Evolutionary conservation across 768 basidiomycete species (phyloP).

Genomic region (Pilatotrama ljubarskyi): DNA sequence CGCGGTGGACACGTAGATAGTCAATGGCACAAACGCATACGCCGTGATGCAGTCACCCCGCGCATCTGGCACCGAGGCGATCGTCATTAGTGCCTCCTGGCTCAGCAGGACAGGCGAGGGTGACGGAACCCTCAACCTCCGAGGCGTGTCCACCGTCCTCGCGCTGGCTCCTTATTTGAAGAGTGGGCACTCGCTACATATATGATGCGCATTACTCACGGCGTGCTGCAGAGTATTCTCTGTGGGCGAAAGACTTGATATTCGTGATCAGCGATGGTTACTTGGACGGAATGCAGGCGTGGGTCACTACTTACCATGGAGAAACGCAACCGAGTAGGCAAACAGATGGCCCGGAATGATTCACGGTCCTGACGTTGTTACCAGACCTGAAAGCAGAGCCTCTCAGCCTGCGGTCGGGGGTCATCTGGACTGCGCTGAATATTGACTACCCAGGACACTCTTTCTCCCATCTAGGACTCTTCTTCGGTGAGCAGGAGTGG

Average conservation of each 20-base stretch:
- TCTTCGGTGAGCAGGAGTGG: slow-evolving; percentile 82
- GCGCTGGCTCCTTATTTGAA: slow-evolving; percentile 83
- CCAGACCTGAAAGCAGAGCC: slow-evolving; percentile 67
- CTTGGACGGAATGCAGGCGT: slow-evolving; percentile 91
- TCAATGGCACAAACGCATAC: slow-evolving; percentile 78
- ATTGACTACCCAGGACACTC: slow-evolving; percentile 98
- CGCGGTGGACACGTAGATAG: slow-evolving; percentile 38
- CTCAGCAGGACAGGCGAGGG: slow-evolving; percentile 63
- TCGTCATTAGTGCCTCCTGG: slow-evolving; percentile 93
- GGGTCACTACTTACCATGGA: slow-evolving; percentile 83
- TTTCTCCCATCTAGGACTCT: slow-evolving; percentile 93
- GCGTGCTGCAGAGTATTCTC: slow-evolving; percentile 61
- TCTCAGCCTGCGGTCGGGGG: slow-evolving; percentile 70
- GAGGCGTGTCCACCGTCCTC: slow-evolving; percentile 85
- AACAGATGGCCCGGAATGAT: neutral
- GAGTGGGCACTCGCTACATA: slow-evolving; percentile 46
- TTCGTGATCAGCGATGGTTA: slow-evolving; percentile 89
- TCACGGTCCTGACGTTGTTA: neutral
- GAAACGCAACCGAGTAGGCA: slow-evolving; percentile 60
- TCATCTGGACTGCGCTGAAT: slow-evolving; percentile 93
- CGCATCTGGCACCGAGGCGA: slow-evolving; percentile 90
- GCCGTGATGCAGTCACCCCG: slow-evolving; percentile 82
- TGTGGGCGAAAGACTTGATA: slow-evolving; percentile 94
- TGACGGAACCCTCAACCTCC: slow-evolving; percentile 65
- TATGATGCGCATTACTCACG: neutral